phyloP scores from a whole-genome alignment of 495 filamentous ascomycete genomes.

The Podospora conica region DNA sequence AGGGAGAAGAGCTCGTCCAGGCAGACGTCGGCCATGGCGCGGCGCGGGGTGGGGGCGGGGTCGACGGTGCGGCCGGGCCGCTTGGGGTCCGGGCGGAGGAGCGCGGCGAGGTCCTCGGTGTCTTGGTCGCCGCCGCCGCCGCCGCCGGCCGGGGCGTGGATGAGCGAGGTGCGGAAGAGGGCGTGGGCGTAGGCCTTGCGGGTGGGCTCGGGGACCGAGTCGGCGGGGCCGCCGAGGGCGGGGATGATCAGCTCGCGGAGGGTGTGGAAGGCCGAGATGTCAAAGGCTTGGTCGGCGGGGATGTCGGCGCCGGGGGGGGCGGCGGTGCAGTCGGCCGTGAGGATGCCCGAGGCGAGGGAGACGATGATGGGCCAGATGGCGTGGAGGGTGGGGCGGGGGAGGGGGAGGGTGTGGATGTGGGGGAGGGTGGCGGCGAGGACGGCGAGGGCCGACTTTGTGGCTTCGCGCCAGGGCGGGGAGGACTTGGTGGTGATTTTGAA shows the following conservation, averaged over 20 bases:
- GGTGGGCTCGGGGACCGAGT: constrained; percentile 57
- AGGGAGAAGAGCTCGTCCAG: constrained; percentile 77
- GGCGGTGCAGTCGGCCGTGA: constrained; percentile 47
- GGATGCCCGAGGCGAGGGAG: constrained; percentile 52
- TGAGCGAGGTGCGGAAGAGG: constrained; percentile 78
- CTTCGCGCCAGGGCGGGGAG: constrained; percentile 69
- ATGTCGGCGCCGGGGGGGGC: constrained; percentile 39
- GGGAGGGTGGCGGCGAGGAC: constrained; percentile 64
- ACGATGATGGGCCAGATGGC: constrained; percentile 56
- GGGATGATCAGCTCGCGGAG: constrained; percentile 69
- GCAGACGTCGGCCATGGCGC: constrained; percentile 70
- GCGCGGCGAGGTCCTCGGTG: constrained; percentile 42
- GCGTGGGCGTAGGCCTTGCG: constrained; percentile 65
- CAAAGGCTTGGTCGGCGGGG: constrained; percentile 64
- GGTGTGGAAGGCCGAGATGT: constrained; percentile 65
- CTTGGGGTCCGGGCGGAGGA: constrained; percentile 57
- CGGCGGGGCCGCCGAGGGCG: constrained; percentile 58
- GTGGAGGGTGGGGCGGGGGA: constrained; percentile 40
- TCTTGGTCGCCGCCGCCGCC: constrained; percentile 50
- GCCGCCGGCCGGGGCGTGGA: constrained; percentile 60
- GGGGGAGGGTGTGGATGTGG: constrained; percentile 50
- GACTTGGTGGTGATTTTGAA: constrained; percentile 50
- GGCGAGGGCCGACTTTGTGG: constrained; percentile 60
- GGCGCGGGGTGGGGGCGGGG: constrained; percentile 55
- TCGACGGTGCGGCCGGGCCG: constrained; percentile 68